Base-by-base conservation (phyloP, 2,329 filamentous ascomycete genomes). In the Ascochyta pisi region DNA sequence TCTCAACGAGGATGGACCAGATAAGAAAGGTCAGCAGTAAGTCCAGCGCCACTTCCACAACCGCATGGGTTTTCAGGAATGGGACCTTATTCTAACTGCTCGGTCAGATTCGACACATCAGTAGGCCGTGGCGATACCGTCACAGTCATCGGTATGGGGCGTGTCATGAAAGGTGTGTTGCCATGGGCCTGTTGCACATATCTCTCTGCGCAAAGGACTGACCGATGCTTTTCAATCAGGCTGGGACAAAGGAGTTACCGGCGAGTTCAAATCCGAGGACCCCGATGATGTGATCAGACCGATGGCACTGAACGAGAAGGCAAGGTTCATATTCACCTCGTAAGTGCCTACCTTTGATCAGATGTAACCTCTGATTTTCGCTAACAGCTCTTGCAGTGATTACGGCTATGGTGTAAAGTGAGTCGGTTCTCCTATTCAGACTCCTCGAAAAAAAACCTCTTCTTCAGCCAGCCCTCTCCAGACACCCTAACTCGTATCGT, bases 281-380 rank as follows among this genome's bases (percentile, higher is more conserved):
- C 40, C 31, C 27, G 37, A 67, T 65, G 39, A 57, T 45, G n/a
- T 57, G 44, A 45, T 49, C 56, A 35, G 26, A 3, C 82, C 86
- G 73, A 97, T 99, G 94, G 88, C 89, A 74, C 82, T 96, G 56
- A 93, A 94, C 75, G 94, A 98, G 84, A 94, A 91, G 82, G 88
- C 92, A 50, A 90, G 86, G 47, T 83, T 99, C 63, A 89, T 88
- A 65, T 97, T 98, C 73, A 84, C 88, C 61, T 83, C 84, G 89
- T 92, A 83, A 76, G 84, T 35, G 12, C 58, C 57, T 49, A 42
- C 23, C 26, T 40, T 48, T 16, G 33, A 46, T 13, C n/a, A 10
- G 19, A 48, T 8, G 15, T 16, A 19, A 15, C 29, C 23, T 16
- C 15, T 24, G 15, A 34, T 15, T 40, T 53, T 39, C 46, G 34